Percentiles rank a stretch among this genome's conserved stretches.
Evolutionary conservation across 75 land plant genomes (phyloP).

Genomic region (Selaginella tamariscina): DNA sequence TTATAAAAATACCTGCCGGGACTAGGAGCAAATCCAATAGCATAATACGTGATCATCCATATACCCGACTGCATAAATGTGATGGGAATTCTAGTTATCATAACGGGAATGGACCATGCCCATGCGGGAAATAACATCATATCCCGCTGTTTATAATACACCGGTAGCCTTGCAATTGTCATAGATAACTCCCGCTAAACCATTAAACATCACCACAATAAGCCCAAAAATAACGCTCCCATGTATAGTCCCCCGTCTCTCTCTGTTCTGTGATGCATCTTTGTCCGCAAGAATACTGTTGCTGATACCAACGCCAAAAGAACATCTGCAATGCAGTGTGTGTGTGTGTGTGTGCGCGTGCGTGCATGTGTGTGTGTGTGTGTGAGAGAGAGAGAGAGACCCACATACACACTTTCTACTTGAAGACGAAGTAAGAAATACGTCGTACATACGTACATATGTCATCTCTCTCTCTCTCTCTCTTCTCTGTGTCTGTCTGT

Average conservation of each 20-base stretch:
- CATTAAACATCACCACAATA: conserved; percentile 64
- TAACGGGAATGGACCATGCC: conserved; percentile 54
- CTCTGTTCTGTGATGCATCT: conserved; percentile 37
- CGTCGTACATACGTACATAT: too few relatives aligned
- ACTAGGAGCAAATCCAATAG: conserved; percentile 56
- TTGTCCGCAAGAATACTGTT: conserved; percentile 55
- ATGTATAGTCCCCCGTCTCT: conserved; percentile 45
- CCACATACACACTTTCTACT: too few relatives aligned
- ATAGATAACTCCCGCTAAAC: conserved; percentile 66
- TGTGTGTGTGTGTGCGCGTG: too few relatives aligned
- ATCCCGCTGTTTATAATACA: conserved; percentile 77
- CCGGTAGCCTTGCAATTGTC: conserved; percentile 53
- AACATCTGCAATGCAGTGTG: not conserved
- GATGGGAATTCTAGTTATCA: conserved; percentile 55
- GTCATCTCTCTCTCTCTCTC: too few relatives aligned
- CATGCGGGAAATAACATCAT: conserved; percentile 66
- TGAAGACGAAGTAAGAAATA: too few relatives aligned
- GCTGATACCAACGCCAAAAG: conserved; percentile 38
- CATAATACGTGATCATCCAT: conserved; percentile 62
- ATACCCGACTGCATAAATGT: conserved; percentile 55
- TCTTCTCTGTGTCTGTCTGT: too few relatives aligned
- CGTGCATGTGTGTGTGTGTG: too few relatives aligned
- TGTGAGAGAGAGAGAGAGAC: too few relatives aligned
- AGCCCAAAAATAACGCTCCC: conserved; percentile 49
- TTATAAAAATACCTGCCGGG: conserved; percentile 53